Evolutionary conservation across 208 protist species (phyloP).

Genomic region (Trypanosoma scelopori): DNA sequence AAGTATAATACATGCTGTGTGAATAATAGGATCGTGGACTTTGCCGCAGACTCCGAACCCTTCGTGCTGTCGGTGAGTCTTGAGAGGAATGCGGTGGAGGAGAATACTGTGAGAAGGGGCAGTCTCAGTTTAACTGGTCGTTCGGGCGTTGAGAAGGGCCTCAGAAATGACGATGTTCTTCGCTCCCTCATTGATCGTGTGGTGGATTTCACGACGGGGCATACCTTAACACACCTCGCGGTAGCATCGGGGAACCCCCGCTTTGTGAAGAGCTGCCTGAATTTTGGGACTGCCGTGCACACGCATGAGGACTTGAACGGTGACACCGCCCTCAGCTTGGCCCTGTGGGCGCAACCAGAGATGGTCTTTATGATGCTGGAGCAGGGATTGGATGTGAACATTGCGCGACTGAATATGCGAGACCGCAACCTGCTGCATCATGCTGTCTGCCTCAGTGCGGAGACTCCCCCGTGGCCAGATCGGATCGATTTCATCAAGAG

Average conservation of each 20-base stretch:
- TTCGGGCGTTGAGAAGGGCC: neutral
- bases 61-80: too few species aligned
- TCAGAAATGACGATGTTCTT: neutral
- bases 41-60: neutral
- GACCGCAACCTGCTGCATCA: constrained; percentile 37
- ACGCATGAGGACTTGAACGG: constrained; percentile 39
- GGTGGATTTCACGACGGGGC: constrained; percentile 33
- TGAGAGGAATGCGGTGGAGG: too few species aligned
- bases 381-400: constrained; percentile 8
- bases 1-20: constrained; percentile 12
- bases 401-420: constrained; percentile 5
- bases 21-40: neutral
- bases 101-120: too few species aligned
- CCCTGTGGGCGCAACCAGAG: constrained; percentile 26
- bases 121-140: too few species aligned
- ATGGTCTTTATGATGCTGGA: constrained; percentile 17
- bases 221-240: constrained; percentile 47
- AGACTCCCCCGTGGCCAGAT: constrained; percentile 33
- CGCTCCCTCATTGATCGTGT: constrained; percentile 39
- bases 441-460: constrained; percentile 31
- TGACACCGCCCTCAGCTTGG: constrained; percentile 42
- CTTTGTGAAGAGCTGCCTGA: constrained; percentile 34
- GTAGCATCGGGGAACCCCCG: constrained; percentile 22
- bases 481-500: constrained; percentile 30
- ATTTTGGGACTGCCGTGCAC: constrained; percentile 37